Evolutionary conservation across 78 protist genomes (phyloP).

Genomic region (Dictyostelium purpureum): DNA sequence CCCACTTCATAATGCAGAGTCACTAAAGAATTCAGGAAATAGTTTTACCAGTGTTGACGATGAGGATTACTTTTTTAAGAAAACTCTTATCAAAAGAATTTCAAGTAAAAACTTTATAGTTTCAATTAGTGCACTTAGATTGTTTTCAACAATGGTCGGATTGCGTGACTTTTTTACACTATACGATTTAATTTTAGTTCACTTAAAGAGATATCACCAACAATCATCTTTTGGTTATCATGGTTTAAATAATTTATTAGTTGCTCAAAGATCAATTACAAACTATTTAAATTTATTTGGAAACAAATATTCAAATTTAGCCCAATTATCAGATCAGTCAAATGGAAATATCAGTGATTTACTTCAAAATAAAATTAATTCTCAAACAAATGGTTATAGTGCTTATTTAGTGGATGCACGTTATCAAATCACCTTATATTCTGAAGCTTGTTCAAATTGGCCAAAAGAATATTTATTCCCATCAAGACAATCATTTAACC

Average conservation of each 20-base stretch:
- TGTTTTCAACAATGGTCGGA: slow-evolving; percentile 54
- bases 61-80: slow-evolving; percentile 24
- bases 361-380: slow-evolving; percentile 35
- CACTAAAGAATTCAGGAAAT: not conserved
- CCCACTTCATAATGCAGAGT: not conserved
- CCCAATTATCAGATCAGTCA: not conserved
- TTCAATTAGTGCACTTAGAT: slow-evolving; percentile 47
- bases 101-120: slow-evolving; percentile 33
- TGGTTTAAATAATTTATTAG: not conserved
- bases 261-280: slow-evolving; percentile 68
- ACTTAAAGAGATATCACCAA: not conserved
- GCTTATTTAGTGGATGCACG: slow-evolving; percentile 71
- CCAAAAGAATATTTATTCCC: slow-evolving; percentile 24
- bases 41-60: not conserved
- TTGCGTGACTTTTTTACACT: slow-evolving; percentile 37
- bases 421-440: slow-evolving; percentile 43
- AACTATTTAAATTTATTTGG: slow-evolving; percentile 38
- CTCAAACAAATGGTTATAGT: slow-evolving; percentile 63
- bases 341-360: not conserved
- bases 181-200: slow-evolving; percentile 26
- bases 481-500: not conserved
- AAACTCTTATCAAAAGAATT: slow-evolving; percentile 47
- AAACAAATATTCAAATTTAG: slow-evolving; percentile 35
- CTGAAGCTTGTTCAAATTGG: slow-evolving; percentile 30
- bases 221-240: slow-evolving; percentile 45